These are phyloP conservation scores for Solanum tacnaense DNA, from an alignment of 257 asterid genomes.

Conservation along the genomic window DNA sequence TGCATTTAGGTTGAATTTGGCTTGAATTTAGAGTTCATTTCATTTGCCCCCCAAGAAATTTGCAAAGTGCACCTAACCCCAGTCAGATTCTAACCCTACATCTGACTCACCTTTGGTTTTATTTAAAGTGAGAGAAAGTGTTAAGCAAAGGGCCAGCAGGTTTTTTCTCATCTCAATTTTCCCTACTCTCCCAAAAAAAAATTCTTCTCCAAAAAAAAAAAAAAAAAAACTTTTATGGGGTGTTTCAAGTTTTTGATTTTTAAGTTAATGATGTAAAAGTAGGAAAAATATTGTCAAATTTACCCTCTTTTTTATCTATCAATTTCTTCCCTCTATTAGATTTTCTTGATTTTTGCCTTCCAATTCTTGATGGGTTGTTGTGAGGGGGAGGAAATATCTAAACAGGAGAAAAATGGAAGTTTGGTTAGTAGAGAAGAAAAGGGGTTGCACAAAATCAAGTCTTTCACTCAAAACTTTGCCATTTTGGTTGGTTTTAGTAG, in stretches of 20 bases:
- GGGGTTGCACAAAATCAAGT: conserved; percentile 11
- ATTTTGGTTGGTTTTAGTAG: conserved; percentile 34
- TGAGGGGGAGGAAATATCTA: conserved; percentile 27
- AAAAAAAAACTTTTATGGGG: conserved; percentile 21
- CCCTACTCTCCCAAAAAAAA: conserved; percentile 2
- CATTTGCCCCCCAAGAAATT: conserved; percentile 9
- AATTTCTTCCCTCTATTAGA: conserved; percentile 3
- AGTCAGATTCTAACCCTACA: conserved; percentile 55
- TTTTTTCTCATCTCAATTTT: conserved; percentile 10
- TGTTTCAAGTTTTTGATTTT: background rate
- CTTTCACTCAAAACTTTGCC: conserved; percentile 46
- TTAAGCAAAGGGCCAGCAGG: conserved; percentile 26
- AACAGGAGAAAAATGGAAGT: conserved; percentile 32
- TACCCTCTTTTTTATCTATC: background rate
- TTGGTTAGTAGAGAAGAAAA: conserved; percentile 28
- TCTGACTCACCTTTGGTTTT: conserved; percentile 38
- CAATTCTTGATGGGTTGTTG: conserved; percentile 40
- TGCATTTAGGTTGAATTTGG: conserved; percentile 24
- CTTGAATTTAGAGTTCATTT: conserved; percentile 52
- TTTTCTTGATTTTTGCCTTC: conserved; percentile 5
- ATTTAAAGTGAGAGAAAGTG: conserved; percentile 48
- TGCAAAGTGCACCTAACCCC: conserved; percentile 27
- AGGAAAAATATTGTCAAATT: background rate
- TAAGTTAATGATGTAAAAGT: conserved; percentile 24
- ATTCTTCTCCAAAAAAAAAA: background rate